These are phyloP conservation scores for Phaeoacremonium minimum DNA, from an alignment of 2,329 filamentous ascomycete genomes.

Conservation along the genomic window DNA sequence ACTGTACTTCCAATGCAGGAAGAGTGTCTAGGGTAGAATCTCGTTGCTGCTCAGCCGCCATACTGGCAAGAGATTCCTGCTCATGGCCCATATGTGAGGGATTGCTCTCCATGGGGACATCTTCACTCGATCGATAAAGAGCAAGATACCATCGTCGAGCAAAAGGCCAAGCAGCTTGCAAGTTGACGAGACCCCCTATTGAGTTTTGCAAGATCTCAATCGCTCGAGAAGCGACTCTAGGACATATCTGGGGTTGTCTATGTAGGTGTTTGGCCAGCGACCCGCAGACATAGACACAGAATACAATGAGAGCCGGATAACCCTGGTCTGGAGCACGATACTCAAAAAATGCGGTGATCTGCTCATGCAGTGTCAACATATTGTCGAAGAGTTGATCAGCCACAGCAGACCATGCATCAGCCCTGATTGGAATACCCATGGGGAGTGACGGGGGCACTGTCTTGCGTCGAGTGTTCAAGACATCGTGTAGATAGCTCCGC, in stretches of 20 bases:
- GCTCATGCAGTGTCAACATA: slow-evolving; percentile 26
- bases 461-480: slow-evolving; percentile 10
- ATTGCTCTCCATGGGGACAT: too few relatives aligned
- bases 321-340: slow-evolving; percentile 21
- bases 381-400: slow-evolving; percentile 27
- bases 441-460: slow-evolving; percentile 4
- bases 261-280: slow-evolving; percentile 26
- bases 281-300: slow-evolving; percentile 33
- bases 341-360: slow-evolving; percentile 25
- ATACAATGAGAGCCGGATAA: slow-evolving; percentile 30
- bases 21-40: too few relatives aligned
- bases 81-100: too few relatives aligned
- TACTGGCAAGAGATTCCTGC: too few relatives aligned
- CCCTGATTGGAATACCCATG: not conserved
- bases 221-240: too few relatives aligned
- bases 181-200: too few relatives aligned
- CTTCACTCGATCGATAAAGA: too few relatives aligned
- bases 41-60: too few relatives aligned
- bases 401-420: slow-evolving; percentile 16
- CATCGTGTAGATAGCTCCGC: slow-evolving; percentile 25
- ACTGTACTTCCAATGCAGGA: too few relatives aligned
- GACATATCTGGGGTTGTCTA: slow-evolving; percentile 22
- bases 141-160: too few relatives aligned
- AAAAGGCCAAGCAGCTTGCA: too few relatives aligned
- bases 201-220: too few relatives aligned